Evolutionary conservation across 2,329 filamentous ascomycete species (phyloP).

Genomic region (Mariannaea elegans): DNA sequence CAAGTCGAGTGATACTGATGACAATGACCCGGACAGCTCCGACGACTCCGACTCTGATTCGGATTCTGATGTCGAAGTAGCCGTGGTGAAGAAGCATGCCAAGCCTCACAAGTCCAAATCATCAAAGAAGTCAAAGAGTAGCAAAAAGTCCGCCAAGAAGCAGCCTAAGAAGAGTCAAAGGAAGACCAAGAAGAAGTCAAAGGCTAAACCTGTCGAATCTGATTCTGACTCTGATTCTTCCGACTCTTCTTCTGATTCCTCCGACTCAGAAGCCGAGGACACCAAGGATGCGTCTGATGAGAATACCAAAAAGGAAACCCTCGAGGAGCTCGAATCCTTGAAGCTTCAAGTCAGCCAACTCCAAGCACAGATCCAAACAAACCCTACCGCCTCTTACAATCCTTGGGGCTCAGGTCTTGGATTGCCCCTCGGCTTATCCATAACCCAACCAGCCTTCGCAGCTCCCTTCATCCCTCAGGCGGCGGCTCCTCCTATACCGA

Average conservation of each 20-base stretch:
- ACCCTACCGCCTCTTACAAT: background rate
- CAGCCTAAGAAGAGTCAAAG: constrained; percentile 15
- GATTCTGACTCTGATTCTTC: constrained; percentile 39
- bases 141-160: constrained; percentile 20
- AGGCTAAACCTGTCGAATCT: constrained; percentile 10
- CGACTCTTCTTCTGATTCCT: constrained; percentile 32
- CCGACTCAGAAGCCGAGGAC: constrained; percentile 27
- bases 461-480: background rate
- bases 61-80: constrained; percentile 21
- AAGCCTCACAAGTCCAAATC: constrained; percentile 18
- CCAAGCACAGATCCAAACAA: constrained; percentile 32
- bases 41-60: constrained; percentile 29
- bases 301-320: constrained; percentile 20
- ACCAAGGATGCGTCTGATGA: constrained; percentile 3
- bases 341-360: constrained; percentile 40
- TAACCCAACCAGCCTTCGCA: background rate
- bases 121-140: constrained; percentile 20
- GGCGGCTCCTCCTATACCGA: background rate
- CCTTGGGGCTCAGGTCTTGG: background rate
- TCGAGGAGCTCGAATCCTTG: constrained; percentile 44
- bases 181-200: constrained; percentile 17
- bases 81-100: constrained; percentile 21
- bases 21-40: constrained; percentile 22
- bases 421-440: background rate
- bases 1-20: constrained; percentile 15